These are phyloP conservation scores for Parmales sp. DNA, from an alignment of 108 stramenopile genomes.

Conservation along the genomic window DNA sequence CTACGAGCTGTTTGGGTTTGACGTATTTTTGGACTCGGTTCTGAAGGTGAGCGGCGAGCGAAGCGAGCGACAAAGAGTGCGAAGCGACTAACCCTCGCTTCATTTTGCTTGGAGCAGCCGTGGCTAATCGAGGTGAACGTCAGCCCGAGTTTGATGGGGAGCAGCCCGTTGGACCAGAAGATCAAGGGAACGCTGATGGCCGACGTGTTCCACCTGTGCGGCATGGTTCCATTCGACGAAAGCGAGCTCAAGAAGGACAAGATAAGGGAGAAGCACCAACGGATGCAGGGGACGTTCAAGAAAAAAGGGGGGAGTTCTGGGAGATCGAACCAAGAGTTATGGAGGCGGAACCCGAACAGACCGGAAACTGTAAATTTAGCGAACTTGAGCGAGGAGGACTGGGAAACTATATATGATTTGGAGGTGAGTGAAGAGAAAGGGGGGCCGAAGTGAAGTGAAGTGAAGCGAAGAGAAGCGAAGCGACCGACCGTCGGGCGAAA, in stretches of 20 bases:
- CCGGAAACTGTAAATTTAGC: not conserved
- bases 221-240: constrained; percentile 10
- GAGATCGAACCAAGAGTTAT: not conserved
- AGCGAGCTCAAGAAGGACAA: constrained; percentile 2
- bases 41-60: no score
- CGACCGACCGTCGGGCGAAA: no score
- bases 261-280: not conserved
- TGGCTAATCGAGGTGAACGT: constrained; percentile 85
- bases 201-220: constrained; percentile 18
- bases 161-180: constrained; percentile 17
- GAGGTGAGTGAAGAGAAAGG: no score
- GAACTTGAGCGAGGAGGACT: not conserved
- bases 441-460: no score
- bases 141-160: constrained; percentile 51
- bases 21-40: constrained; percentile 59
- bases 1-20: constrained; percentile 78
- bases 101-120: constrained; percentile 58
- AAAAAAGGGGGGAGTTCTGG: not conserved
- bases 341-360: not conserved
- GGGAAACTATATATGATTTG: not conserved
- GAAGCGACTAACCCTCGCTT: constrained; percentile 24
- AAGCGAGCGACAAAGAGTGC: not conserved
- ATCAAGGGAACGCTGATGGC: constrained; percentile 30
- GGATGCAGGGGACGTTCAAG: not conserved
- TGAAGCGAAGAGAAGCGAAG: no score